A percentile compares a stretch with the other conserved stretches of the same genome.
phyloP scores from a whole-genome alignment of 805 yeast species.

The Cyberlindnera petersonii region DNA sequence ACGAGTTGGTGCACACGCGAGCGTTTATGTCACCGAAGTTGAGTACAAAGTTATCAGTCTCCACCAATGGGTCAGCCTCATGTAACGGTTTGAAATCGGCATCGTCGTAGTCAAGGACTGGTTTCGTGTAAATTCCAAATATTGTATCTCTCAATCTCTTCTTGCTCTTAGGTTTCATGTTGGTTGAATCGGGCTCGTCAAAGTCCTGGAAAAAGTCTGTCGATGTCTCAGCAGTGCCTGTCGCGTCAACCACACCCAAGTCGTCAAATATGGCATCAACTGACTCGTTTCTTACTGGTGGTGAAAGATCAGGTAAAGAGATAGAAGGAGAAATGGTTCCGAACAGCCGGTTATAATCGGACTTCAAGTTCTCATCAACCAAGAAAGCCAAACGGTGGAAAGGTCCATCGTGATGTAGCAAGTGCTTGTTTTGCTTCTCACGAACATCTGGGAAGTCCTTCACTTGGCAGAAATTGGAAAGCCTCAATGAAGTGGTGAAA shows the following conservation, averaged over 20 bases:
- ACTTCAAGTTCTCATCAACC: slow-evolving; percentile 47
- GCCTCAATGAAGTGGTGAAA: slow-evolving; percentile 52
- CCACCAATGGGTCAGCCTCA: slow-evolving; percentile 38
- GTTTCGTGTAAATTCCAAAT: slow-evolving; percentile 17
- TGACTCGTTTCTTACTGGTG: slow-evolving; percentile 53
- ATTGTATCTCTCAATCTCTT: slow-evolving; percentile 14
- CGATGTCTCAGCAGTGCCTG: slow-evolving; percentile 3
- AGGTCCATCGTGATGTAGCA: slow-evolving; percentile 73
- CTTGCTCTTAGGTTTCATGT: not conserved
- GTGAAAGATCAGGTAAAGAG: slow-evolving; percentile 58
- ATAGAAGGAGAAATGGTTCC: slow-evolving; percentile 57
- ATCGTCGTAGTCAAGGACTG: slow-evolving; percentile 16
- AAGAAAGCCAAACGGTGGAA: slow-evolving; percentile 77
- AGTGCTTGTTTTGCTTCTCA: slow-evolving; percentile 57
- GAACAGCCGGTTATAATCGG: slow-evolving; percentile 43
- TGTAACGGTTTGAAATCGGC: slow-evolving; percentile 19
- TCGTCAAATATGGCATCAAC: slow-evolving; percentile 32
- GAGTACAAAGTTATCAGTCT: slow-evolving; percentile 51
- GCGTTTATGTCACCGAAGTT: slow-evolving; percentile 51
- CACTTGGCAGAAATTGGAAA: slow-evolving; percentile 58
- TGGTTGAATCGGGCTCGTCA: slow-evolving; percentile 7
- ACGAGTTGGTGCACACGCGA: slow-evolving; percentile 42
- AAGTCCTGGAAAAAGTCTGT: slow-evolving; percentile 19
- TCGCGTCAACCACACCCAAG: slow-evolving; percentile 13
- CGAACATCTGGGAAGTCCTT: slow-evolving; percentile 43